A percentile compares a stretch with the other conserved stretches of the same genome.
Evolutionary conservation across 2,329 filamentous ascomycete genomes (phyloP).

Genomic region (Fusarium pseudograminearum): DNA sequence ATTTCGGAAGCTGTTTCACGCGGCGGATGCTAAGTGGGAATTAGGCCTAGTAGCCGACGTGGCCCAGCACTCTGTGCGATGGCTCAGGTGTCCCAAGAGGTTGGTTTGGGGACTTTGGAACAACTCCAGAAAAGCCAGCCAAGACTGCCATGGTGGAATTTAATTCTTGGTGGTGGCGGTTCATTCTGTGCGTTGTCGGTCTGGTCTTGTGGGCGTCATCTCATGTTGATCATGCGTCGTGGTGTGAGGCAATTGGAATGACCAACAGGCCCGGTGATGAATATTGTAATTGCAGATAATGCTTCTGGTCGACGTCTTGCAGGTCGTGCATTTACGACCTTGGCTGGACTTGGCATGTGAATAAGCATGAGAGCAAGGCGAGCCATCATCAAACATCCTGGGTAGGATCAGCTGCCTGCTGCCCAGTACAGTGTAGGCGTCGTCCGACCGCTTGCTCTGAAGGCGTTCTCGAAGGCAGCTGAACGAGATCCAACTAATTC

Average conservation of each 20-base stretch:
- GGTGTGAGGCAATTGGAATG: conserved; percentile 39
- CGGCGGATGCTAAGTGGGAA: conserved; percentile 38
- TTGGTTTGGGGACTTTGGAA: conserved; percentile 20
- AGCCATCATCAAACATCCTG: conserved; percentile 12
- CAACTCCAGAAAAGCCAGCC: conserved; percentile 15
- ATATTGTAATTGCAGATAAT: background rate
- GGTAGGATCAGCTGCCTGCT: conserved; percentile 11
- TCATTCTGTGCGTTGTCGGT: conserved; percentile 11
- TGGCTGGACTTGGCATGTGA: conserved; percentile 25
- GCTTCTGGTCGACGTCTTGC: conserved; percentile 10
- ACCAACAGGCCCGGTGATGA: conserved; percentile 10
- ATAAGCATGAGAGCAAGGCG: conserved; percentile 9
- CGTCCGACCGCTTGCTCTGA: conserved; percentile 11
- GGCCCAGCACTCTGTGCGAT: conserved; percentile 42
- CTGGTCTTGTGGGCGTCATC: conserved; percentile 28
- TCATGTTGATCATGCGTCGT: conserved; percentile 26
- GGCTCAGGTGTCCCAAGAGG: conserved; percentile 31
- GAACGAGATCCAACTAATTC: conserved; percentile 2
- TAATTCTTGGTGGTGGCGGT: conserved; percentile 16
- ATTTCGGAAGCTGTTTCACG: conserved; percentile 53
- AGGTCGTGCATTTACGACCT: conserved; percentile 22
- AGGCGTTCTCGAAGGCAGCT: conserved; percentile 27
- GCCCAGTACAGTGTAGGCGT: background rate
- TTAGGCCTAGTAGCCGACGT: conserved; percentile 46
- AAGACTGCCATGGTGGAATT: conserved; percentile 11